Evolutionary conservation across 495 filamentous ascomycete genomes (phyloP).

Genomic region (Penicillium pulvis): DNA sequence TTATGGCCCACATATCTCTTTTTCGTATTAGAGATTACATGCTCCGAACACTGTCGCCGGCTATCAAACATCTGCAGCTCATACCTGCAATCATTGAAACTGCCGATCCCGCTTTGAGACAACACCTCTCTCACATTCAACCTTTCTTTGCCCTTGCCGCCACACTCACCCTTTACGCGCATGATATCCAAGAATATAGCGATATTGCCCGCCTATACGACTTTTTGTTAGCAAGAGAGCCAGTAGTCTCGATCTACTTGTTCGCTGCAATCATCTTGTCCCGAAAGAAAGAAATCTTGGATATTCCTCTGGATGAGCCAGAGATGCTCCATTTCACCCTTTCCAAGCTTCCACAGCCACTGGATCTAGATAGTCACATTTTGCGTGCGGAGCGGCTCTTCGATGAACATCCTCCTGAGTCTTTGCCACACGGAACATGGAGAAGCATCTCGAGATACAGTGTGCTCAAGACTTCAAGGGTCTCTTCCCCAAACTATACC

Average conservation of each 20-base stretch:
- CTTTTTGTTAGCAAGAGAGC: slow-evolving; percentile 80
- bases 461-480: slow-evolving; percentile 79
- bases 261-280: slow-evolving; percentile 86
- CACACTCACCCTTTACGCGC: slow-evolving; percentile 91
- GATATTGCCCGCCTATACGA: slow-evolving; percentile 90
- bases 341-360: slow-evolving; percentile 79
- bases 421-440: slow-evolving; percentile 66
- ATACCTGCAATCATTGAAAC: slow-evolving; percentile 77
- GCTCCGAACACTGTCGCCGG: slow-evolving; percentile 83
- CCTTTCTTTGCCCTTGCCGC: slow-evolving; percentile 92
- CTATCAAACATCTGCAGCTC: slow-evolving; percentile 78
- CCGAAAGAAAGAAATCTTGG: slow-evolving; percentile 77
- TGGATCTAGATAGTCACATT: slow-evolving; percentile 84
- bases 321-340: slow-evolving; percentile 92
- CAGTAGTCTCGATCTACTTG: slow-evolving; percentile 84
- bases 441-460: slow-evolving; percentile 67
- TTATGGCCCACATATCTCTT: slow-evolving; percentile 78
- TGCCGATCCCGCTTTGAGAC: slow-evolving; percentile 65
- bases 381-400: slow-evolving; percentile 62
- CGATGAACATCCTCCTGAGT: slow-evolving; percentile 69
- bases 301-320: slow-evolving; percentile 79
- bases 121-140: slow-evolving; percentile 72
- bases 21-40: slow-evolving; percentile 96
- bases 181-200: slow-evolving; percentile 88
- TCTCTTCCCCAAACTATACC: slow-evolving; percentile 46